Base-by-base conservation (phyloP, 768 basidiomycete species). In the Pholiota microspora region DNA sequence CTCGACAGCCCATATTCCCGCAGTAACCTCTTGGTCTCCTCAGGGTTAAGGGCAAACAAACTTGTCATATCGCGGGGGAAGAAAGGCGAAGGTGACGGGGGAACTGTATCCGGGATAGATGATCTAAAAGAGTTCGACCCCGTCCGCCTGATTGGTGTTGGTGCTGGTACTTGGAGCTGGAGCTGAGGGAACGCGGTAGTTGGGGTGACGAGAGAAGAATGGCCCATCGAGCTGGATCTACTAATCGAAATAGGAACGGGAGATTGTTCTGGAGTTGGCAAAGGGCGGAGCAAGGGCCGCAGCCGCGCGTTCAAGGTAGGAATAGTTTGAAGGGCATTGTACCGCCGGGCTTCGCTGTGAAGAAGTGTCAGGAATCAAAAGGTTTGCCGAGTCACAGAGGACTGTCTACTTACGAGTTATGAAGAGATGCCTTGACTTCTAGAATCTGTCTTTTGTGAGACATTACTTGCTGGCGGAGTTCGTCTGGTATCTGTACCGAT, bases 271-370 rank as follows among this genome's bases (percentile, higher is more conserved):
- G 76, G 74, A 15, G 75, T 77, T 1, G 76, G 76, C 16, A 78
- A 67, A 1, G 82, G 81, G 0, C 80, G 76, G 13, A 83, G 67
- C 3, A 83, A 75, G 15, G 80, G 79, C 18, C 77, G 72, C 25
- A 83, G 68, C 9, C 76, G 76, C 15, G 73, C 76, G n/a, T 66
- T 67, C 21, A 72, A 67, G 46, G 70, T 66, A 4, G 71, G 61
- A 10, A 58, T 58, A 27, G 59, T 60, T 42, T 59, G 66, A 52
- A 61, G 63, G 25, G 61, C 62, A 64, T 53, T 71, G 57, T 58
- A 81, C 62, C 74, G 71, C 28, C 79, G 72, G 9, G 79, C 77
- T 65, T 83, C 77, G 4, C 79, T 81, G 24, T 29, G n/a, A n/a
- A n/a, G n/a, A n/a, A n/a, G n/a, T n/a, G n/a, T n/a, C n/a, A n/a